Percentiles rank a stretch among this genome's conserved stretches.
phyloP scores from a whole-genome alignment of 2,329 filamentous ascomycete species.

The Colletotrichum sp. region DNA sequence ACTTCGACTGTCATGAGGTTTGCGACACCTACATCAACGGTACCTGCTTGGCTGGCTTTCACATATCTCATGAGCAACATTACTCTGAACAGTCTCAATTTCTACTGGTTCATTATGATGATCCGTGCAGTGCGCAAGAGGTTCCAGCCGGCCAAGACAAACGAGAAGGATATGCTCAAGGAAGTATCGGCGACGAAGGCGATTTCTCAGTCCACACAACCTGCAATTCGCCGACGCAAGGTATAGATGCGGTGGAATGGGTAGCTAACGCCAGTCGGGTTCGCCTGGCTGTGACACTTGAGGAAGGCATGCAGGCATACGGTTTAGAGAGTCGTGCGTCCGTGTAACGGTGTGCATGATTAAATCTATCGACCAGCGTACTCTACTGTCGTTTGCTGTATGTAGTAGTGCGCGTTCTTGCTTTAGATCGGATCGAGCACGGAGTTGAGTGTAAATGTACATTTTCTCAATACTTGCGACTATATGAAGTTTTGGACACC shows the following conservation, averaged over 20 bases:
- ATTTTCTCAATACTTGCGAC: not conserved
- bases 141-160: slow-evolving; percentile 49
- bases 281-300: not conserved
- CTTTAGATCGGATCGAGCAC: not conserved
- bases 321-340: not conserved
- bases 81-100: slow-evolving; percentile 77
- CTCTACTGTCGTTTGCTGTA: not conserved
- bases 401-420: not conserved
- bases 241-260: slow-evolving; percentile 17
- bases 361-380: not conserved
- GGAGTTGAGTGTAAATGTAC: not conserved
- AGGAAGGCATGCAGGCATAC: not conserved
- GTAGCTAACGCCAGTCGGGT: not conserved
- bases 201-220: slow-evolving; percentile 29
- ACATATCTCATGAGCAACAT: slow-evolving; percentile 75
- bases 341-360: not conserved
- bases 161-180: not conserved
- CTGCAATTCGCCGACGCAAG: slow-evolving; percentile 33
- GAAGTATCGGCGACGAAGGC: slow-evolving; percentile 34
- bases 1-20: slow-evolving; percentile 53
- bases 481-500: not conserved
- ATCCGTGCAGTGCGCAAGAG: slow-evolving; percentile 78
- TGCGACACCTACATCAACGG: slow-evolving; percentile 49
- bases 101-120: slow-evolving; percentile 90
- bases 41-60: slow-evolving; percentile 74